Percentiles rank a stretch among this genome's conserved stretches.
These are phyloP conservation scores for Massariosphaeria phaeospora DNA, from an alignment of 495 filamentous ascomycete species.

Conservation along the genomic window DNA sequence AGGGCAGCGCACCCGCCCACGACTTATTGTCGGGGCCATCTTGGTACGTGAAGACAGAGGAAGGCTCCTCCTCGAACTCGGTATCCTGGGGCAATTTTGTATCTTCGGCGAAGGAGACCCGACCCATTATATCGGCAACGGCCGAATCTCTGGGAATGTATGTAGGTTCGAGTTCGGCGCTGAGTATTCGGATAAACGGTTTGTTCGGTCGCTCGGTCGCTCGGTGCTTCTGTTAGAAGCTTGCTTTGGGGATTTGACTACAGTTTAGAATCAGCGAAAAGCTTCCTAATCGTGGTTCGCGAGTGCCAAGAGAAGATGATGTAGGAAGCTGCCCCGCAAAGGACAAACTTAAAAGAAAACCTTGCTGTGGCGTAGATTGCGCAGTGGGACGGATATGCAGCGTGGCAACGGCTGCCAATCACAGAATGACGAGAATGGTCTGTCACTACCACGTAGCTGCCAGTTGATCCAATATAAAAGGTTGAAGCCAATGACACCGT, in stretches of 20 bases:
- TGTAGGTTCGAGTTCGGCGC: not conserved
- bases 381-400: not conserved
- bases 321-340: not conserved
- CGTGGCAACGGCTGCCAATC: constrained; percentile 5
- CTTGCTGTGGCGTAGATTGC: not conserved
- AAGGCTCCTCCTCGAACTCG: constrained; percentile 51
- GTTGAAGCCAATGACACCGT: constrained; percentile 21
- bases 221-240: not conserved
- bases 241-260: constrained; percentile 6
- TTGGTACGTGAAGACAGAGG: constrained; percentile 77
- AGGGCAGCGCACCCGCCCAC: constrained; percentile 91
- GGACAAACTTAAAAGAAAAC: constrained; percentile 6
- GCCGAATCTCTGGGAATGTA: constrained; percentile 32
- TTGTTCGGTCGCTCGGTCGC: constrained; percentile 6
- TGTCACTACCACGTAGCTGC: constrained; percentile 11
- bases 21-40: constrained; percentile 76
- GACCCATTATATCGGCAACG: constrained; percentile 59
- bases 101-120: constrained; percentile 55
- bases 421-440: constrained; percentile 2
- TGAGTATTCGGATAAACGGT: not conserved
- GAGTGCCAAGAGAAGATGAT: not conserved
- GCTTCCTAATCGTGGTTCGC: constrained; percentile 2
- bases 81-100: constrained; percentile 54
- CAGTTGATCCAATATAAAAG: constrained; percentile 7
- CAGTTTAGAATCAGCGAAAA: too few species aligned